These are phyloP conservation scores for Aspergillus ibericus DNA, from an alignment of 2,329 filamentous ascomycete genomes.

Conservation along the genomic window DNA sequence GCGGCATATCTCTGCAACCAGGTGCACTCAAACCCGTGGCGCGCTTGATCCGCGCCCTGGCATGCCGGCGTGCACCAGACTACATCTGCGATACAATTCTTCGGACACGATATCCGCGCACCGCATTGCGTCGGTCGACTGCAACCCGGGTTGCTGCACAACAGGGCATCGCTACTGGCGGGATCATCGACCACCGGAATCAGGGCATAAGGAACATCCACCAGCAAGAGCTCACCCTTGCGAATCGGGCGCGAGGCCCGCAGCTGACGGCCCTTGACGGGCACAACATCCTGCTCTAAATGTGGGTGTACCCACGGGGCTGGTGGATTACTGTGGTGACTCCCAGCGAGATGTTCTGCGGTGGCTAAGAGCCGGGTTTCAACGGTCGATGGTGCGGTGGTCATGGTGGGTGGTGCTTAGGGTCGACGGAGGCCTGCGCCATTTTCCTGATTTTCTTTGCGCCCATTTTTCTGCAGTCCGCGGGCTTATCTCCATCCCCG, in stretches of 20 bases:
- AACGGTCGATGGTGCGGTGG: background rate
- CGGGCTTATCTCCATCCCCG: background rate
- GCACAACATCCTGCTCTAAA: constrained; percentile 26
- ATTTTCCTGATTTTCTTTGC: background rate
- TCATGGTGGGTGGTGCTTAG: constrained; percentile 3
- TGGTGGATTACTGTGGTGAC: background rate
- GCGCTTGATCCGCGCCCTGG: constrained; percentile 20
- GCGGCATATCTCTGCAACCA: constrained; percentile 29
- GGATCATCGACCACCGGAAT: constrained; percentile 34
- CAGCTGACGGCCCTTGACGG: constrained; percentile 34
- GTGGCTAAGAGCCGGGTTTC: constrained; percentile 9
- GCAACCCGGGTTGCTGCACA: constrained; percentile 34
- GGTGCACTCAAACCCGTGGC: constrained; percentile 33
- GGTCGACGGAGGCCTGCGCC: background rate
- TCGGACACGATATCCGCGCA: constrained; percentile 18
- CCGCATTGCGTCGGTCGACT: constrained; percentile 17
- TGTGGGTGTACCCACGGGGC: constrained; percentile 30
- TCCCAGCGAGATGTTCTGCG: background rate
- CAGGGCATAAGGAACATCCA: constrained; percentile 33
- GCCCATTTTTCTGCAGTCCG: background rate
- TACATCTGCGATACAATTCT: constrained; percentile 28
- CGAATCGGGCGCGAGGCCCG: constrained; percentile 24
- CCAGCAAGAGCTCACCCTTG: constrained; percentile 27
- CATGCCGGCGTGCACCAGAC: constrained; percentile 30
- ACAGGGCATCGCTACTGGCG: constrained; percentile 20